Conservation (phyloP, 2,329 filamentous ascomycete genomes). For the Microcyclosporella mali region DNA sequence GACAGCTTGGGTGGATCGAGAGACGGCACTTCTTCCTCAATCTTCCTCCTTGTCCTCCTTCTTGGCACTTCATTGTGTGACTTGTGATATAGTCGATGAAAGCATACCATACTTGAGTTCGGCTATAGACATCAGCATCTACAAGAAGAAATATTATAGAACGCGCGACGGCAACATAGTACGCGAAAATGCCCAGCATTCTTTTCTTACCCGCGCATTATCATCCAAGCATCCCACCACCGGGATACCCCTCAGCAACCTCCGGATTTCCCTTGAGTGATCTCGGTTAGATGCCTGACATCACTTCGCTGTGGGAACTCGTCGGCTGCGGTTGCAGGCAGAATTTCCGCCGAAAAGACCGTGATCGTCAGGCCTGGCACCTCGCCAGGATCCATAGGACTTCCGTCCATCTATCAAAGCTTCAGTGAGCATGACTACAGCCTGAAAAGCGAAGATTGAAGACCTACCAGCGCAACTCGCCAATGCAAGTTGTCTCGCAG, state of each 20-base stretch:
- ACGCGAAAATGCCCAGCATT: too few species aligned
- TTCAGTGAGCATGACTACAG: neutral
- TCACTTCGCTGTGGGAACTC: slow-evolving; percentile 35
- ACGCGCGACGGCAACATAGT: too few species aligned
- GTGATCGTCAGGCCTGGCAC: slow-evolving; percentile 36
- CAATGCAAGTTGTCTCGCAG: slow-evolving; percentile 31
- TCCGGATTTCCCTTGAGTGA: slow-evolving; percentile 20
- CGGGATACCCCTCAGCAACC: slow-evolving; percentile 10
- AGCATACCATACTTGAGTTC: too few species aligned
- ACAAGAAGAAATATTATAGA: too few species aligned
- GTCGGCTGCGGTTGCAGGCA: slow-evolving; percentile 30
- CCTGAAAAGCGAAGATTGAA: neutral
- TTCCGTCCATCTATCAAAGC: slow-evolving; percentile 32
- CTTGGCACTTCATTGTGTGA: too few species aligned
- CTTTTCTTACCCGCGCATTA: too few species aligned
- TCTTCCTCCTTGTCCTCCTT: neutral
- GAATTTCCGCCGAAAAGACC: slow-evolving; percentile 35
- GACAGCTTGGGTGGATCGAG: too few species aligned
- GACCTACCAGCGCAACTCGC: slow-evolving; percentile 29
- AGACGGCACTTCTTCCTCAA: too few species aligned
- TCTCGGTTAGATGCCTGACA: slow-evolving; percentile 19
- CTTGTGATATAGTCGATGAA: too few species aligned
- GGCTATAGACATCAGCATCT: too few species aligned
- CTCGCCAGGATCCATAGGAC: slow-evolving; percentile 28
- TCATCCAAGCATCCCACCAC: too few species aligned